Percentiles rank a stretch among this genome's conserved stretches.
These are phyloP conservation scores for Diplocarpon rosae DNA, from an alignment of 2,329 filamentous ascomycete genomes.

Conservation along the genomic window DNA sequence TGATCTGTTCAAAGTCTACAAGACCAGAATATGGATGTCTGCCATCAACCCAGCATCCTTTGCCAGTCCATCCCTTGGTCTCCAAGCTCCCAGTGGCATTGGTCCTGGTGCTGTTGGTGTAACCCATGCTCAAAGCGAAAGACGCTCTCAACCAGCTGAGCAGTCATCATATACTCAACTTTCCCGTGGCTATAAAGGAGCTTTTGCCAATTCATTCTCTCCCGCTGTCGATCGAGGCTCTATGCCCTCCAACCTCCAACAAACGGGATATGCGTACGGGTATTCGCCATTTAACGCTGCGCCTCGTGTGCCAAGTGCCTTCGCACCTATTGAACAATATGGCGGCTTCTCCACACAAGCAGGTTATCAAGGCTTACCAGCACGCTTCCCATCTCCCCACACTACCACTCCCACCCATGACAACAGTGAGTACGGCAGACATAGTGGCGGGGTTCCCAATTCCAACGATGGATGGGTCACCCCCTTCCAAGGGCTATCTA, in stretches of 20 bases:
- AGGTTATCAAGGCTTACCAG: constrained; percentile 38
- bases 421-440: constrained; percentile 31
- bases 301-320: constrained; percentile 29
- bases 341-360: constrained; percentile 31
- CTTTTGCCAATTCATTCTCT: constrained; percentile 34
- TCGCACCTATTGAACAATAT: constrained; percentile 35
- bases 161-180: constrained; percentile 19
- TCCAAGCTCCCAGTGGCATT: constrained; percentile 58
- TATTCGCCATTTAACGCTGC: constrained; percentile 35
- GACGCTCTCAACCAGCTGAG: constrained; percentile 33
- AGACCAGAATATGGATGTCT: constrained; percentile 99
- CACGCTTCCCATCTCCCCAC: constrained; percentile 36
- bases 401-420: constrained; percentile 29
- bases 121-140: constrained; percentile 29
- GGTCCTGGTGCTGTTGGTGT: constrained; percentile 55
- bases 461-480: constrained; percentile 45
- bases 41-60: constrained; percentile 97
- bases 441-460: constrained; percentile 31
- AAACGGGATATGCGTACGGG: constrained; percentile 28
- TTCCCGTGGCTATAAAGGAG: constrained; percentile 27
- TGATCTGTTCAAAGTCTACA: constrained; percentile 98
- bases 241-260: constrained; percentile 29
- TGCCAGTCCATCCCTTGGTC: constrained; percentile 62
- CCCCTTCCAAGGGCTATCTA: constrained; percentile 58
- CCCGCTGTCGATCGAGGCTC: constrained; percentile 32